Evolutionary conservation across 108 stramenopile genomes (phyloP).

Genomic region (Pseudonitzschia delicatissima): DNA sequence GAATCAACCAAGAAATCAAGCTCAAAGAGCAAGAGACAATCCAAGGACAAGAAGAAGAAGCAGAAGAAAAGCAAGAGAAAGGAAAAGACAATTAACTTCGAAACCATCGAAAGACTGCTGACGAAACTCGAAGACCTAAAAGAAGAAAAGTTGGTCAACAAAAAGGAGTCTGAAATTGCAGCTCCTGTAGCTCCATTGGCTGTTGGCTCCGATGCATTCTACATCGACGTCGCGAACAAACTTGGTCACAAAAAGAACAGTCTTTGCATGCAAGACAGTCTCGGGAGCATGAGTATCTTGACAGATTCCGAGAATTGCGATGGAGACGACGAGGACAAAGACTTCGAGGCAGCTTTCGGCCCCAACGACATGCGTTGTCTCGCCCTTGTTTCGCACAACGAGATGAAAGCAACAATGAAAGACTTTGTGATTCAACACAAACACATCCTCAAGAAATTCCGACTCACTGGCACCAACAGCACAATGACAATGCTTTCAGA

Average conservation of each 20-base stretch:
- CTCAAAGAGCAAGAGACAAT: too few relatives aligned
- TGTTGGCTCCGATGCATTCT: background rate
- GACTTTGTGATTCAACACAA: slow-evolving; percentile 23
- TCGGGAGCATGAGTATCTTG: background rate
- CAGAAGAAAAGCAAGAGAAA: background rate
- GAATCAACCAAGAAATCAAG: too few relatives aligned
- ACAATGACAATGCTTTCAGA: slow-evolving; percentile 33
- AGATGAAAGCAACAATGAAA: slow-evolving; percentile 40
- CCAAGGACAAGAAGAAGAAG: background rate
- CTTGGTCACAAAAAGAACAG: background rate
- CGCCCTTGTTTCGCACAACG: slow-evolving; percentile 35
- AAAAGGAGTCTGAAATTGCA: too few relatives aligned
- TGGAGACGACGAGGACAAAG: background rate
- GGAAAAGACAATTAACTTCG: too few relatives aligned
- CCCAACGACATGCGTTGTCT: slow-evolving; percentile 30
- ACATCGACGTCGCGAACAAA: background rate
- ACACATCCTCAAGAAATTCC: slow-evolving; percentile 34
- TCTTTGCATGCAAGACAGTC: background rate
- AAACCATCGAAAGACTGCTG: background rate
- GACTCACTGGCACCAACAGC: slow-evolving; percentile 33
- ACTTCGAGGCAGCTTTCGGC: slow-evolving; percentile 19
- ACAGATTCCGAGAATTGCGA: too few relatives aligned
- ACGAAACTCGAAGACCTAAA: background rate
- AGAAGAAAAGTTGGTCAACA: too few relatives aligned
- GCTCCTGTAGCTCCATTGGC: background rate